phyloP scores from a whole-genome alignment of 805 yeast species.

The Tetrapisispora nanseiensis region DNA sequence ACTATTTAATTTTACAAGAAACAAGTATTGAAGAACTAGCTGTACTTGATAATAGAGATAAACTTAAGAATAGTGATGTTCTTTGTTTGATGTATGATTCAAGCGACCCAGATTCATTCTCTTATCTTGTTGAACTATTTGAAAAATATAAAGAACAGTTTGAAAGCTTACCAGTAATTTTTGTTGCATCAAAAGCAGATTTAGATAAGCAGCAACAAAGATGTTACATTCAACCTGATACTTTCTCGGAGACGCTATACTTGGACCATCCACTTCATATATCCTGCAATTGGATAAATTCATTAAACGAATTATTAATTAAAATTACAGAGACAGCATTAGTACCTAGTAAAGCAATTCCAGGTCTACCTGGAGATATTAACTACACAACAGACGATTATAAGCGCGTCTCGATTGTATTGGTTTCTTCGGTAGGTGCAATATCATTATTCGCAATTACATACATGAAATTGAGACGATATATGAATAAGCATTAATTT shows the following conservation, averaged over 20 bases:
- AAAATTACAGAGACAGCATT: constrained; percentile 85
- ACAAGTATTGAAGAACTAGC: constrained; percentile 81
- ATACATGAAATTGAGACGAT: constrained; percentile 37
- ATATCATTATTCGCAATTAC: constrained; percentile 55
- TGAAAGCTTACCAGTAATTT: constrained; percentile 67
- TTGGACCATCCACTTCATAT: constrained; percentile 83
- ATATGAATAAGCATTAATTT: background rate
- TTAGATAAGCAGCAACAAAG: constrained; percentile 92
- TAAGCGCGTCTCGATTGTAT: constrained; percentile 45
- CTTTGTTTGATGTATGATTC: constrained; percentile 87
- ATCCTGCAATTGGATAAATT: constrained; percentile 82
- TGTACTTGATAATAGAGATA: constrained; percentile 55
- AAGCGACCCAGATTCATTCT: constrained; percentile 90
- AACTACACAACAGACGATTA: constrained; percentile 37
- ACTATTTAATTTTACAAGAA: constrained; percentile 84
- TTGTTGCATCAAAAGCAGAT: constrained; percentile 92
- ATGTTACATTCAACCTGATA: constrained; percentile 77
- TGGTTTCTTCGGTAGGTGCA: constrained; percentile 62
- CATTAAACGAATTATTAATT: constrained; percentile 73
- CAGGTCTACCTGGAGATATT: constrained; percentile 61
- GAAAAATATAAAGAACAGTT: constrained; percentile 42
- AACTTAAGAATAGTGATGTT: constrained; percentile 82
- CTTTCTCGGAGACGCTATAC: constrained; percentile 54
- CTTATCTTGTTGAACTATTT: constrained; percentile 64
- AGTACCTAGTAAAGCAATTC: constrained; percentile 67